Evolutionary conservation across 1,284 basidiomycete genomes (phyloP).

Genomic region (Sanghuangporus baumii): DNA sequence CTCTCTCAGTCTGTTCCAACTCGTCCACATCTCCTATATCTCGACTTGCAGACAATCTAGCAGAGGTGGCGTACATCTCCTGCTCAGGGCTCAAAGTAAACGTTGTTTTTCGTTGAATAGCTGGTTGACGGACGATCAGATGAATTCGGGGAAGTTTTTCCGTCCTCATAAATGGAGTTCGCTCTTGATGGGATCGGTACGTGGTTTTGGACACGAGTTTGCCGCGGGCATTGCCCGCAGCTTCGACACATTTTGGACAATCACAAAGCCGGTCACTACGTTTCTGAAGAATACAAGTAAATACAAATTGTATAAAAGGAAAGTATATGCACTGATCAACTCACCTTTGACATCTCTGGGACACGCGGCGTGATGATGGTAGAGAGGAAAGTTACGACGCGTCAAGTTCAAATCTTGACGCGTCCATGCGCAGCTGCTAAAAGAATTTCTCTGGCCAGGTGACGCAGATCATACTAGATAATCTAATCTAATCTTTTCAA

Average conservation of each 20-base stretch:
- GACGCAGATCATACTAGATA: background rate
- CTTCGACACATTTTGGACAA: background rate
- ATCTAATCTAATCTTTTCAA: background rate
- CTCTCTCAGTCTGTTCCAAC: too few species aligned
- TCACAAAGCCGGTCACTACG: background rate
- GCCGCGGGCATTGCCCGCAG: background rate
- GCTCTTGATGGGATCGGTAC: background rate
- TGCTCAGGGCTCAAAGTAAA: too few species aligned
- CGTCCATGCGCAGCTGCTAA: too few species aligned
- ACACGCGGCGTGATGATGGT: background rate
- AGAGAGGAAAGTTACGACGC: background rate
- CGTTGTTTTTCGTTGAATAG: too few species aligned
- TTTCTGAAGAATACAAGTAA: background rate
- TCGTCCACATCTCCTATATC: too few species aligned
- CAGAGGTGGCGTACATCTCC: too few species aligned
- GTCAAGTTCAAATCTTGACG: background rate
- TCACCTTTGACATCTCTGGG: background rate
- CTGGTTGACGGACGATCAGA: too few species aligned
- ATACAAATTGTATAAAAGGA: background rate
- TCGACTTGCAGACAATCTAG: too few species aligned
- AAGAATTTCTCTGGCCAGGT: background rate
- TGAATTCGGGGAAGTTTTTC: too few species aligned
- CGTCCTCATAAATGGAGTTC: background rate
- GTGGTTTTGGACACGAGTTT: background rate
- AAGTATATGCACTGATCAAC: background rate